Evolutionary conservation across 108 stramenopile genomes (phyloP).

Genomic region (Fistulifera pelliculosa): DNA sequence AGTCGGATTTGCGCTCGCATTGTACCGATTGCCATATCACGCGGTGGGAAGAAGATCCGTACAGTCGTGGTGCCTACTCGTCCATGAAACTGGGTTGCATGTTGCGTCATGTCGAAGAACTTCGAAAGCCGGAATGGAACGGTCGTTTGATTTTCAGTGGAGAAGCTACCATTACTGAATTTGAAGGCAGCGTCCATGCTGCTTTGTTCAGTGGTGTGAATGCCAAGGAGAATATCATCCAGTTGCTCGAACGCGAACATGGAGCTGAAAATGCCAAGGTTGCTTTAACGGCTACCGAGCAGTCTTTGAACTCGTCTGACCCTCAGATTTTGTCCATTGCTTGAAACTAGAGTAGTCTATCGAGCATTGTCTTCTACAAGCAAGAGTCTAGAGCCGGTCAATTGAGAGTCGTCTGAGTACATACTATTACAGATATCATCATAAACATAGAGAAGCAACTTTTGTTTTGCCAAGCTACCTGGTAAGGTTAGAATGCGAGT

Average conservation of each 20-base stretch:
- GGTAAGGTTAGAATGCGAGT: too few species aligned
- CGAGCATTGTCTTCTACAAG: too few species aligned
- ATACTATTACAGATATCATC: too few species aligned
- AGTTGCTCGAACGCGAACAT: background rate
- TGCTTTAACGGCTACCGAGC: too few species aligned
- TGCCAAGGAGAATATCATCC: background rate
- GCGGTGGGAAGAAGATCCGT: constrained; percentile 53
- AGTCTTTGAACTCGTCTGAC: too few species aligned
- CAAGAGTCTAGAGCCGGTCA: too few species aligned
- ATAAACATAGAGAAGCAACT: too few species aligned
- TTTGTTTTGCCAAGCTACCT: too few species aligned
- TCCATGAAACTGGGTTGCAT: constrained; percentile 26
- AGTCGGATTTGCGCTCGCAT: background rate
- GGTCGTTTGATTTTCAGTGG: constrained; percentile 43
- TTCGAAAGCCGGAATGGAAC: constrained; percentile 33
- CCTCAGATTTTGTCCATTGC: too few species aligned
- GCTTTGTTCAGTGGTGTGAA: constrained; percentile 39
- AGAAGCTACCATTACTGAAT: constrained; percentile 37
- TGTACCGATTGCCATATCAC: constrained; percentile 35
- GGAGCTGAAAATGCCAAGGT: background rate
- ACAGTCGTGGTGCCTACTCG: constrained; percentile 39
- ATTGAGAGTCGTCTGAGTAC: too few species aligned
- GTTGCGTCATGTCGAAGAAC: constrained; percentile 23
- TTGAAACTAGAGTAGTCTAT: too few species aligned
- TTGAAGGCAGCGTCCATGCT: constrained; percentile 53